Conservation (phyloP, 805 yeast species). For the Blastobotrys americana region DNA sequence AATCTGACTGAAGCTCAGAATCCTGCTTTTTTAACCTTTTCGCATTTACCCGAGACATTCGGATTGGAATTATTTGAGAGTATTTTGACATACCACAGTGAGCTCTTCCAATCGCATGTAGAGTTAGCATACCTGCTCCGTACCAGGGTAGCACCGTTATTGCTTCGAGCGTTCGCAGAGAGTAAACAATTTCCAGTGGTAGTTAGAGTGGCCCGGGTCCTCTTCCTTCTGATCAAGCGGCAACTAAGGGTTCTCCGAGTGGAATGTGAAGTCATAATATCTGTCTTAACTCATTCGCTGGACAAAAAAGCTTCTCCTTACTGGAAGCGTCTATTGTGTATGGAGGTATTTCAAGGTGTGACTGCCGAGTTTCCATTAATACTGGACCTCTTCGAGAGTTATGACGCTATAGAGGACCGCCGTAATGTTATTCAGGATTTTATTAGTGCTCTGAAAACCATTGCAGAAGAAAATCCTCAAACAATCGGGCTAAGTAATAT, state of each 20-base stretch:
- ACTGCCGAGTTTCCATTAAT: constrained; percentile 50
- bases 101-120: constrained; percentile 46
- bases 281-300: constrained; percentile 67
- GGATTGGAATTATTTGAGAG: constrained; percentile 82
- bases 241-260: constrained; percentile 57
- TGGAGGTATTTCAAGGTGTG: constrained; percentile 63
- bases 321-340: constrained; percentile 70
- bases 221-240: constrained; percentile 53
- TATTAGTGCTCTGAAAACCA: constrained; percentile 36
- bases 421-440: constrained; percentile 56
- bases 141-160: constrained; percentile 64
- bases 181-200: constrained; percentile 57
- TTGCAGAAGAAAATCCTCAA: constrained; percentile 32
- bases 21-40: constrained; percentile 46
- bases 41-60: constrained; percentile 50
- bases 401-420: constrained; percentile 52
- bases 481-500: constrained; percentile 26
- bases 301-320: constrained; percentile 47
- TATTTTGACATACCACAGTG: constrained; percentile 56
- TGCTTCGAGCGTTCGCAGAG: constrained; percentile 58
- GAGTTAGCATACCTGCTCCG: constrained; percentile 65
- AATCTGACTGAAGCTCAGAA: constrained; percentile 51
- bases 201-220: constrained; percentile 68
- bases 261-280: constrained; percentile 76
- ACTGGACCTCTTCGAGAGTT: constrained; percentile 47